These are phyloP conservation scores for Paramecium biaurelia DNA, from an alignment of 73 alveolate species.

Conservation along the genomic window DNA sequence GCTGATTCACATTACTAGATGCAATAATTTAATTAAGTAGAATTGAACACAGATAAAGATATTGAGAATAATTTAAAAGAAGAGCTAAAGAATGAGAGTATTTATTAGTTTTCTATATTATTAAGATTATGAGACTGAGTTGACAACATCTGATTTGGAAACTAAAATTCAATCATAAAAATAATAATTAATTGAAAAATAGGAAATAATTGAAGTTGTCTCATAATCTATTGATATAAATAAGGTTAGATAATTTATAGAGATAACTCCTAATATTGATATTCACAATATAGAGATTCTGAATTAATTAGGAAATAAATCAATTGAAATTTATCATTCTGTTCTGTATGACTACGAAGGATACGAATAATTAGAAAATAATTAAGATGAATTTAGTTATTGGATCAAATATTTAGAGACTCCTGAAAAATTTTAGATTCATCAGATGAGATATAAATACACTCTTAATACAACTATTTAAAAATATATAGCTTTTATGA, in stretches of 20 bases:
- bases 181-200: not conserved
- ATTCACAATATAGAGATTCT: not conserved
- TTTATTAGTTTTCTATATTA: not conserved
- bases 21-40: not conserved
- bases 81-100: not conserved
- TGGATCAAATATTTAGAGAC: constrained; percentile 41
- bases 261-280: not conserved
- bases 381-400: constrained; percentile 10
- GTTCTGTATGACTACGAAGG: not conserved
- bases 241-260: not conserved
- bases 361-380: constrained; percentile 6
- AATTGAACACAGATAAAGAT: not conserved
- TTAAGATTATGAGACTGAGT: not conserved
- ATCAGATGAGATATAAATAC: constrained; percentile 10
- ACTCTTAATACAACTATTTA: constrained; percentile 5
- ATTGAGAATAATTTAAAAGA: not conserved
- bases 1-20: not conserved
- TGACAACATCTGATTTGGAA: not conserved
- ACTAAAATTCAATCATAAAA: not conserved
- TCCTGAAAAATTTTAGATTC: constrained; percentile 18
- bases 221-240: not conserved
- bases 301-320: not conserved
- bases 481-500: constrained; percentile 34
- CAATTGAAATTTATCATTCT: not conserved
- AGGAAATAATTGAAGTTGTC: not conserved